Base-by-base conservation (phyloP, 768 basidiomycete genomes). In the Hysterangium stoloniferum region DNA sequence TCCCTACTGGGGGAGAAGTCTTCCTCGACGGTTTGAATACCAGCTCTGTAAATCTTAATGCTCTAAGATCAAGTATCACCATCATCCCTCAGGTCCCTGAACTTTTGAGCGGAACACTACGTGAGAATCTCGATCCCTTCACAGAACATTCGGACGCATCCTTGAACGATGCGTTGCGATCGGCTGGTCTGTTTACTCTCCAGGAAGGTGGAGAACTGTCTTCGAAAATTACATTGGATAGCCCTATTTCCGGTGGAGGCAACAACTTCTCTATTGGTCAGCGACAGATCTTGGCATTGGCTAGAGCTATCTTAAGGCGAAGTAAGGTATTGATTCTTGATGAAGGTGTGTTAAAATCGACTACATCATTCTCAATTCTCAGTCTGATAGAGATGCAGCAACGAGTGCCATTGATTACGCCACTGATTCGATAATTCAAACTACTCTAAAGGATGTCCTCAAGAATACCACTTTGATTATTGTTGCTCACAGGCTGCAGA, bases 401-500 rank as follows among this genome's bases (percentile, higher is more conserved):
- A 75, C 73, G 1, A 74, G 71, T 12, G 73, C 72, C 8, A 71
- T 75, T 69, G 80, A 82, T 61, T 76, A 77, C 56, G n/a, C n/a
- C n/a, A n/a, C n/a, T n/a, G n/a, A n/a, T n/a, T n/a, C n/a, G n/a
- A n/a, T n/a, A n/a, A n/a, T 83, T 52, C 81, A 83, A 61, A 63
- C 65, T 4, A 76, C 78, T 1, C 71, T 83, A 46, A 68, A 79
- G 8, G 66, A 67, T 24, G 70, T 71, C 53, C 58, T 77, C 4
- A 62, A 60, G 9, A 71, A 66, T 40, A 69, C 70, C 0, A 82
- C 80, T 0, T 62, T 82, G 17, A 64, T 82, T 25, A 80, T 77
- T 15, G 71, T 83, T 33, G 80, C 80, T 1, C 79, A 81, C 59
- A 71, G 80, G 15, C 58, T 78, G 7, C 70, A 73, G 51, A 81